Evolutionary conservation across 2,329 filamentous ascomycete species (phyloP).

Genomic region (Ceratocystis lukuohia): DNA sequence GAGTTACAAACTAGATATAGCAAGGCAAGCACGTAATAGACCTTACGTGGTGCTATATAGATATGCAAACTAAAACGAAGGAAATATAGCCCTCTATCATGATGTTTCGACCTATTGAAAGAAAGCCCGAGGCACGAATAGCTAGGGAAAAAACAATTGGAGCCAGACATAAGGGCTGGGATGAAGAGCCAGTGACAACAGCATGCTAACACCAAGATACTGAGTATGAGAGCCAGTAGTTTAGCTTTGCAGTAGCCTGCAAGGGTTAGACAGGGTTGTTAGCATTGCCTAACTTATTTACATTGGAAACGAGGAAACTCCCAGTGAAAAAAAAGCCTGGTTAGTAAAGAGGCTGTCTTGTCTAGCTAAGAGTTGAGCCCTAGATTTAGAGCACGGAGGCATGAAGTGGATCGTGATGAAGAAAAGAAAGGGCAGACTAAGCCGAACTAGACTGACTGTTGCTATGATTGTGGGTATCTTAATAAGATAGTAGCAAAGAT

Average conservation of each 20-base stretch:
- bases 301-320: not conserved
- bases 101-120: not conserved
- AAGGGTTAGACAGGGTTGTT: not conserved
- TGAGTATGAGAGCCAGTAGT: not conserved
- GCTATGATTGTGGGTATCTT: too few relatives aligned
- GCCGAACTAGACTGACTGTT: not conserved
- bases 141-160: not conserved
- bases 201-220: too few relatives aligned
- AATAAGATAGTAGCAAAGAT: too few relatives aligned
- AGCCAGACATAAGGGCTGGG: not conserved
- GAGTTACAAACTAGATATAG: not conserved
- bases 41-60: not conserved
- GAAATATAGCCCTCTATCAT: not conserved
- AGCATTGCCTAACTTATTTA: too few relatives aligned
- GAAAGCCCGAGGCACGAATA: not conserved
- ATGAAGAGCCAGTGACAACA: not conserved
- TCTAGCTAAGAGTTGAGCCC: not conserved
- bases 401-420: not conserved
- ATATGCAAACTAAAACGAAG: not conserved
- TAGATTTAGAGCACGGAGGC: not conserved
- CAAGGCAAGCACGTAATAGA: not conserved
- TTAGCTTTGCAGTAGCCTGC: not conserved
- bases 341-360: not conserved
- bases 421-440: not conserved
- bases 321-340: not conserved